Conservation (phyloP, 2,329 filamentous ascomycete genomes). For the Zasmidium angulare region DNA sequence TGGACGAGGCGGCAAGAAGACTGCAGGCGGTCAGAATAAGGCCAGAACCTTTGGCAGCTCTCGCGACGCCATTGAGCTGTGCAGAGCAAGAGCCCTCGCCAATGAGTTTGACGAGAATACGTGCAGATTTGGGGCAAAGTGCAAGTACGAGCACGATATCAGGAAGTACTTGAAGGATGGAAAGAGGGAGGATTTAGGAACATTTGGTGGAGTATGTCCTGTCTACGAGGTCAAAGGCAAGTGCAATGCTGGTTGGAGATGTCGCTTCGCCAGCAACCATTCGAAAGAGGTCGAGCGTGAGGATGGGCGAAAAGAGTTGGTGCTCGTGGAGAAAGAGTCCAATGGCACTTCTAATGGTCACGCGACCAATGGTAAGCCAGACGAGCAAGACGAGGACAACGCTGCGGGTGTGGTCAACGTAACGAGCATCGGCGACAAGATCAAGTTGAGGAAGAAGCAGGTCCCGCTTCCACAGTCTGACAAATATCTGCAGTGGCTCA, state of each 20-base stretch:
- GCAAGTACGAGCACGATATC: conserved; percentile 79
- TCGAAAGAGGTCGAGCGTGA: conserved; percentile 74
- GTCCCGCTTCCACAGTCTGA: conserved; percentile 72
- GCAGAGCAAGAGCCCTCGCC: conserved; percentile 67
- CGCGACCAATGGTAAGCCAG: not conserved
- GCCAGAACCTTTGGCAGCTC: conserved; percentile 78
- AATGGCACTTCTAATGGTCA: conserved; percentile 6
- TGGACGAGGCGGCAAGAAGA: conserved; percentile 45
- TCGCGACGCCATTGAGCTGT: conserved; percentile 73
- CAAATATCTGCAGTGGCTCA: conserved; percentile 73
- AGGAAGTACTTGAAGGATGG: conserved; percentile 81
- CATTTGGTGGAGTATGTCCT: conserved; percentile 76
- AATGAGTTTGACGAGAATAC: conserved; percentile 77
- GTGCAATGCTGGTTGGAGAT: conserved; percentile 89
- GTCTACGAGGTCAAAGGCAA: conserved; percentile 73
- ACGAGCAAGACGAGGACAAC: conserved; percentile 39
- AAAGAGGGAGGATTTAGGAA: conserved; percentile 75
- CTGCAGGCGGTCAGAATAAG: conserved; percentile 76
- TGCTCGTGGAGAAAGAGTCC: conserved; percentile 61
- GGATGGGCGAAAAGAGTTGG: conserved; percentile 80
- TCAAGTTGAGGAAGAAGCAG: conserved; percentile 71
- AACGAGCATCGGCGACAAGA: conserved; percentile 68
- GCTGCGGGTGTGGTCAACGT: conserved; percentile 71
- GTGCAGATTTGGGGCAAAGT: conserved; percentile 77
- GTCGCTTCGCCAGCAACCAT: conserved; percentile 84